Evolutionary conservation across 257 asterid species (phyloP).

Genomic region (Euphrasia confusa): DNA sequence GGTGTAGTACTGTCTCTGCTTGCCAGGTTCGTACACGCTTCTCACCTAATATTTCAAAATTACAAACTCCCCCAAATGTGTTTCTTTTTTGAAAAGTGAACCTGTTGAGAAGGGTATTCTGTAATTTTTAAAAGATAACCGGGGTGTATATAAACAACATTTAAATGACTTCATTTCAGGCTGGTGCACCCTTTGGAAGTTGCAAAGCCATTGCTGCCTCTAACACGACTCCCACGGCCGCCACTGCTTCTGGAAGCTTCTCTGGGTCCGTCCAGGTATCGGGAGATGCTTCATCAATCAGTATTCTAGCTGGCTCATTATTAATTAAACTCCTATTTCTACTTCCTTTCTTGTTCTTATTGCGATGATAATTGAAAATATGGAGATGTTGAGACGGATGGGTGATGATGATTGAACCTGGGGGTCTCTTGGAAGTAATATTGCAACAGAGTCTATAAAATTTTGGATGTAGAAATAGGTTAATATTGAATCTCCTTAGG

Average conservation of each 20-base stretch:
- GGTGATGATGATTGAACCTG: constrained; percentile 18
- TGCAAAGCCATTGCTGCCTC: constrained; percentile 54
- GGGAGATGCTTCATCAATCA: constrained; percentile 52
- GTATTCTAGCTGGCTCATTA: constrained; percentile 25
- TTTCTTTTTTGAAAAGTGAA: not conserved
- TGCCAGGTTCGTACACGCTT: constrained; percentile 68
- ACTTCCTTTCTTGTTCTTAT: constrained; percentile 28
- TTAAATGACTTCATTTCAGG: constrained; percentile 44
- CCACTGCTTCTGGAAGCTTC: constrained; percentile 66
- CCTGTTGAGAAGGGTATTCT: not conserved
- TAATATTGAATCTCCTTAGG: constrained; percentile 13
- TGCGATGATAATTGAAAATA: constrained; percentile 27
- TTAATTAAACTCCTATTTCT: constrained; percentile 14
- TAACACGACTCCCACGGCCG: constrained; percentile 42
- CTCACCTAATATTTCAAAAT: not conserved
- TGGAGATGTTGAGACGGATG: constrained; percentile 17
- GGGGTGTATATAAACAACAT: not conserved
- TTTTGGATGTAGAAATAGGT: constrained; percentile 43
- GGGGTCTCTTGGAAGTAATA: constrained; percentile 19
- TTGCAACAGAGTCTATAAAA: constrained; percentile 21
- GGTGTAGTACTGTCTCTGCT: constrained; percentile 66
- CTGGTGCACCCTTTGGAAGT: constrained; percentile 70
- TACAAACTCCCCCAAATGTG: not conserved
- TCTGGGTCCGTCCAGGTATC: constrained; percentile 88
- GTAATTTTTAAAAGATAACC: not conserved